Conservation (phyloP, 2,329 filamentous ascomycete species). For the Gaeumannomyces sp. region DNA sequence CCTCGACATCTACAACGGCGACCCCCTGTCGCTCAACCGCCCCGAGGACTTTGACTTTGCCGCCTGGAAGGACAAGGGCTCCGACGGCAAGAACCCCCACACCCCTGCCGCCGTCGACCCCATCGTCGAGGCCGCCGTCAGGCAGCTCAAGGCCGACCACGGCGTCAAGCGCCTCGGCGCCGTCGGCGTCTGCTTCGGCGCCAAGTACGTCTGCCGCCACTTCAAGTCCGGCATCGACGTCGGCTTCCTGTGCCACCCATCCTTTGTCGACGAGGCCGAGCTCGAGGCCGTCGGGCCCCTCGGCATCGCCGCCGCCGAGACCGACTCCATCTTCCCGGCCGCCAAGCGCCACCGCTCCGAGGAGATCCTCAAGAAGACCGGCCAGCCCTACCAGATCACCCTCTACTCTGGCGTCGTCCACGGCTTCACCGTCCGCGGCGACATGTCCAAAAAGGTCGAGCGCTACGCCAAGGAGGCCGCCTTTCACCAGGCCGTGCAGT, state of each 20-base stretch:
- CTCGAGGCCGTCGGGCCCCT: slow-evolving; percentile 61
- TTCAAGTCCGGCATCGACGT: slow-evolving; percentile 58
- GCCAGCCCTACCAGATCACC: slow-evolving; percentile 67
- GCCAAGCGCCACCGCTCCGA: slow-evolving; percentile 61
- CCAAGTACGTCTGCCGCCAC: slow-evolving; percentile 68
- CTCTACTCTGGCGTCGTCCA: slow-evolving; percentile 66
- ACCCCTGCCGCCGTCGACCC: slow-evolving; percentile 37
- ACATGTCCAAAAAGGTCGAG: slow-evolving; percentile 48
- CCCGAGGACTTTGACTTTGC: slow-evolving; percentile 35
- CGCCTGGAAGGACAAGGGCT: slow-evolving; percentile 37
- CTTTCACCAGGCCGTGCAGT: slow-evolving; percentile 68
- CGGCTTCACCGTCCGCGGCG: slow-evolving; percentile 67
- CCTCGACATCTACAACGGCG: slow-evolving; percentile 65
- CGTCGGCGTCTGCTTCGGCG: slow-evolving; percentile 72
- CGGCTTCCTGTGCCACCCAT: slow-evolving; percentile 71
- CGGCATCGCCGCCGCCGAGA: slow-evolving; percentile 60
- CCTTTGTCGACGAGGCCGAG: slow-evolving; percentile 64
- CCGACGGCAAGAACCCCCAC: slow-evolving; percentile 43
- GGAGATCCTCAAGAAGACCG: slow-evolving; percentile 50
- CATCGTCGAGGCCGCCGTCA: slow-evolving; percentile 45
- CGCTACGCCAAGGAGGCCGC: slow-evolving; percentile 76
- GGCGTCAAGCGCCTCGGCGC: slow-evolving; percentile 55
- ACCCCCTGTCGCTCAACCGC: slow-evolving; percentile 50
- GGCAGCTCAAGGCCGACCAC: slow-evolving; percentile 49
- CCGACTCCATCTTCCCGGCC: slow-evolving; percentile 57